phyloP scores from a whole-genome alignment of 1,284 basidiomycete species.

The Grifola frondosa region DNA sequence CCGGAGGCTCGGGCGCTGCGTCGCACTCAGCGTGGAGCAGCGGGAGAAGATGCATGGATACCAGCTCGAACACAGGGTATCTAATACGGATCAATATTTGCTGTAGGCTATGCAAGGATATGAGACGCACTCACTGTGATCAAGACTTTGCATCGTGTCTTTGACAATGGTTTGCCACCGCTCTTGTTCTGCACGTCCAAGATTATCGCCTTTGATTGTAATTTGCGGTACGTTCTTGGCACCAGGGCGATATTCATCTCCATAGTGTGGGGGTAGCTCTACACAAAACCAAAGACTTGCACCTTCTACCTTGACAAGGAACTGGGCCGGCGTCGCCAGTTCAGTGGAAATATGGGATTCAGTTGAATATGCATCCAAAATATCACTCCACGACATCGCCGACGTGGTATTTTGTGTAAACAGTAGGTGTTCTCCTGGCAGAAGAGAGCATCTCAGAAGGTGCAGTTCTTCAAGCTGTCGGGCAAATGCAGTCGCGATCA shows the following conservation, averaged over 20 bases:
- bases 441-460: slow-evolving; percentile 55
- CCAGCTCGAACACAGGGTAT: slow-evolving; percentile 59
- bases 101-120: background rate
- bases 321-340: slow-evolving; percentile 27
- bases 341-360: slow-evolving; percentile 14
- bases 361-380: slow-evolving; percentile 32
- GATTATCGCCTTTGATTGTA: slow-evolving; percentile 45
- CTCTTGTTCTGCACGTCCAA: slow-evolving; percentile 51
- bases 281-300: slow-evolving; percentile 44
- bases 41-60: slow-evolving; percentile 59
- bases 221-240: slow-evolving; percentile 27
- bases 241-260: background rate
- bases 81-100: slow-evolving; percentile 35
- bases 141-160: slow-evolving; percentile 41
- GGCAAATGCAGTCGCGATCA: too few relatives aligned
- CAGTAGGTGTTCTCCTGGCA: slow-evolving; percentile 54
- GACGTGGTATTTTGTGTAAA: slow-evolving; percentile 37
- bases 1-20: background rate
- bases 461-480: slow-evolving; percentile 56
- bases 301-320: slow-evolving; percentile 39
- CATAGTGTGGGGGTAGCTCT: slow-evolving; percentile 27
- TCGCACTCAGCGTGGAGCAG: slow-evolving; percentile 44
- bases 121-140: slow-evolving; percentile 47
- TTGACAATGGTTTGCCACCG: slow-evolving; percentile 47
- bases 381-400: slow-evolving; percentile 35